A percentile compares a stretch with the other conserved stretches of the same genome.
Conservation (phyloP, 306 rosid species). For the Castanopsis chinensis region DNA sequence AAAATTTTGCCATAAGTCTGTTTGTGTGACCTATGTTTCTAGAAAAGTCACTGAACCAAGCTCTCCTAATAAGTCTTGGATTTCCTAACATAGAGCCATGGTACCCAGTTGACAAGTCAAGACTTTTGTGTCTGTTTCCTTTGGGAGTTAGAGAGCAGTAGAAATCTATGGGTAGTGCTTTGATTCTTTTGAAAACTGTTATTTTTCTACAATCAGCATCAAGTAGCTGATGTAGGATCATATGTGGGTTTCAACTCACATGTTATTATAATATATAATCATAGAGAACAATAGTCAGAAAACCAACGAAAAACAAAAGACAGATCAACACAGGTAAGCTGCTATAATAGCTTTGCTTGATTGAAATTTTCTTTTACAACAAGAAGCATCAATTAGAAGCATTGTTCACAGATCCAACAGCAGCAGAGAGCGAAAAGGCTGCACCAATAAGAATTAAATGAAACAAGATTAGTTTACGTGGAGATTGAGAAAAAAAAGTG, state of each 20-base stretch:
- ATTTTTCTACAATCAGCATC: neutral
- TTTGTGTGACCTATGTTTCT: too few species aligned
- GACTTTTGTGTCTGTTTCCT: too few species aligned
- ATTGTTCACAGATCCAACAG: conserved; percentile 81
- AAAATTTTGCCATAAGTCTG: too few species aligned
- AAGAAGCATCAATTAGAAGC: conserved; percentile 32
- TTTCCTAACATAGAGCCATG: too few species aligned
- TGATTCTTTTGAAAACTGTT: too few species aligned
- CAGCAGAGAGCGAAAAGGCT: conserved; percentile 86
- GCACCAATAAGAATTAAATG: conserved; percentile 33
- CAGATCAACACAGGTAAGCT: conserved; percentile 8
- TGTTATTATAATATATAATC: neutral
- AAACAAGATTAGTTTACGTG: neutral
- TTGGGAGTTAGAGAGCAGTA: too few species aligned
- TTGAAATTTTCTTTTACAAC: neutral
- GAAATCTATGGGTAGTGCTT: too few species aligned
- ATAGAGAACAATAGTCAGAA: neutral
- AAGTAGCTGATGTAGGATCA: neutral
- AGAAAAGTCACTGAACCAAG: too few species aligned
- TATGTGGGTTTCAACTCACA: neutral
- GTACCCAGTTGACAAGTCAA: too few species aligned
- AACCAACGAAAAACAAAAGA: neutral
- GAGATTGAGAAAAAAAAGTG: neutral
- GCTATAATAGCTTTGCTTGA: conserved; percentile 3
- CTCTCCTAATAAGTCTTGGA: too few species aligned